Evolutionary conservation across 306 rosid genomes (phyloP).

Genomic region (Quercus bicolor): DNA sequence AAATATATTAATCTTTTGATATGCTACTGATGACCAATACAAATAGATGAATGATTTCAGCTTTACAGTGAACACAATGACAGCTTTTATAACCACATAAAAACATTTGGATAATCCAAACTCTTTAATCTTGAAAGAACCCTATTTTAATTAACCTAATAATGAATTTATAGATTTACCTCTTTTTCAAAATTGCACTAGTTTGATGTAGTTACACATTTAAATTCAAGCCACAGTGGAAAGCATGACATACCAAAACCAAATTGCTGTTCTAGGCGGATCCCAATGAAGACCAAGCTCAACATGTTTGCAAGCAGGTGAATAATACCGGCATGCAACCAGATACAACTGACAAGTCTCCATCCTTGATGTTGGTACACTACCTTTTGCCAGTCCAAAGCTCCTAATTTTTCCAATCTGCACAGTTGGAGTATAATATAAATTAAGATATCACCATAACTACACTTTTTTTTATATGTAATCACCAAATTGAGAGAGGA

Average conservation of each 20-base stretch:
- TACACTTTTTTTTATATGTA: not conserved
- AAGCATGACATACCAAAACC: conserved; percentile 61
- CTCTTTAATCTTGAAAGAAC: not conserved
- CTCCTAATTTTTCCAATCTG: conserved; percentile 84
- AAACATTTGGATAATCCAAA: not conserved
- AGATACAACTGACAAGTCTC: conserved; percentile 80
- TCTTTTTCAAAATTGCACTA: not conserved
- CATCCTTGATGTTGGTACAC: conserved; percentile 68
- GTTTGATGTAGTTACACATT: not conserved
- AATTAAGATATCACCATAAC: not conserved
- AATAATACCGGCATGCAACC: conserved; percentile 88
- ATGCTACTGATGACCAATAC: not conserved
- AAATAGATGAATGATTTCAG: not conserved
- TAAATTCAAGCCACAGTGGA: not conserved
- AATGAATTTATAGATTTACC: not conserved
- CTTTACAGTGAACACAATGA: not conserved
- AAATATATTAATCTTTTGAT: not conserved
- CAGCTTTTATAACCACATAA: not conserved
- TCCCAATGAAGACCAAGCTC: conserved; percentile 76
- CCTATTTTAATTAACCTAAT: not conserved
- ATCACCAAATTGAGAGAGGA: too few relatives aligned
- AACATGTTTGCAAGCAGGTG: conserved; percentile 78
- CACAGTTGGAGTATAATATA: conserved; percentile 1
- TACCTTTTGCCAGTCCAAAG: conserved; percentile 46
- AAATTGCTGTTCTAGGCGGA: conserved; percentile 86